phyloP scores from a whole-genome alignment of 1,139 yeast species.

The Protomyces lactucae-debilis region DNA sequence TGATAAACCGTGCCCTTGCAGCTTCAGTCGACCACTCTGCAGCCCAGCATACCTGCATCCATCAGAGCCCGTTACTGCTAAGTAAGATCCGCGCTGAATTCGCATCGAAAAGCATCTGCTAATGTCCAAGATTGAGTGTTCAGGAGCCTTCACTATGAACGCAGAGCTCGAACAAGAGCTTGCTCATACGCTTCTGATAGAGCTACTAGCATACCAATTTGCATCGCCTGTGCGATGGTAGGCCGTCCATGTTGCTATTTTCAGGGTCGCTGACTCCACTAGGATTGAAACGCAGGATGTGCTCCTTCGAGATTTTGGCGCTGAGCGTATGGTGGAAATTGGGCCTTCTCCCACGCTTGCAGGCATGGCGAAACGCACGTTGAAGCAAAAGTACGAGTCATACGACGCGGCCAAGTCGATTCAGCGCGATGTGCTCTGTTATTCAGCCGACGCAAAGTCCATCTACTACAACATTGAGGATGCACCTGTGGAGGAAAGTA shows the following conservation, averaged over 20 bases:
- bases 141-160: neutral
- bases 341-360: slow-evolving; percentile 99
- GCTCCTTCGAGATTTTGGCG: slow-evolving; percentile 73
- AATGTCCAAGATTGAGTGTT: too few relatives aligned
- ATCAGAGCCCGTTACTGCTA: too few relatives aligned
- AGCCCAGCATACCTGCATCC: too few relatives aligned
- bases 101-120: too few relatives aligned
- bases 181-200: slow-evolving; percentile 89
- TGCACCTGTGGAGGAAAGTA: slow-evolving; percentile 50
- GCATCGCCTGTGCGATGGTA: slow-evolving; percentile 98
- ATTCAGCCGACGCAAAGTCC: slow-evolving; percentile 91
- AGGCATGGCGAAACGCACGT: slow-evolving; percentile 96
- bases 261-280: neutral
- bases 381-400: slow-evolving; percentile 92
- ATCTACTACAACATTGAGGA: slow-evolving; percentile 94
- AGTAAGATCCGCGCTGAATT: too few relatives aligned
- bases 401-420: slow-evolving; percentile 95
- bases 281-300: slow-evolving; percentile 95
- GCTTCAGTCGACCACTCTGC: too few relatives aligned
- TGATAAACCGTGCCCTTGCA: too few relatives aligned
- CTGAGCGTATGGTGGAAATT: slow-evolving; percentile 95
- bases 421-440: slow-evolving; percentile 94
- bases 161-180: slow-evolving; percentile 95
- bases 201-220: slow-evolving; percentile 93
- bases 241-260: neutral